Evolutionary conservation across 345 rosid genomes (phyloP).

Genomic region (Ailanthus altissimus): DNA sequence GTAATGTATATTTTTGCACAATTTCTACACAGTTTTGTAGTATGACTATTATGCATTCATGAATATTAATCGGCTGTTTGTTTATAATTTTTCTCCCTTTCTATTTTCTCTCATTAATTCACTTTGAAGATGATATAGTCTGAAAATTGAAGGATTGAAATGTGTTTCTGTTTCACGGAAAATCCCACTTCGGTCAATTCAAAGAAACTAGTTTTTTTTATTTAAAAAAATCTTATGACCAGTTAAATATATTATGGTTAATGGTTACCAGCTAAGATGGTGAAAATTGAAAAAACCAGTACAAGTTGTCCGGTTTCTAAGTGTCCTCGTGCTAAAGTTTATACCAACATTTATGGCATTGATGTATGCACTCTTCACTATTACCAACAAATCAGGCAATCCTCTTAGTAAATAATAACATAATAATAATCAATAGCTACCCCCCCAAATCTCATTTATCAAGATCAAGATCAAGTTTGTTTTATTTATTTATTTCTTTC

Average conservation of each 20-base stretch:
- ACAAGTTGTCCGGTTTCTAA: constrained; percentile 11
- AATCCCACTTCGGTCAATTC: too few relatives aligned
- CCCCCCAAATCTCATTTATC: neutral
- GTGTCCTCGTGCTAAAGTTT: constrained; percentile 22
- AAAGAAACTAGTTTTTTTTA: too few relatives aligned
- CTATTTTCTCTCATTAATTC: neutral
- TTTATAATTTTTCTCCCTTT: neutral
- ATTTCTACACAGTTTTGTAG: constrained; percentile 44
- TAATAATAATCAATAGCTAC: neutral
- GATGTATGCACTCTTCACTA: constrained; percentile 17
- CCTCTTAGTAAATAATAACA: neutral
- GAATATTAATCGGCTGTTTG: constrained; percentile 9
- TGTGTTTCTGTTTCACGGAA: too few relatives aligned
- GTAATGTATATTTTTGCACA: constrained; percentile 42
- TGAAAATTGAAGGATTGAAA: too few relatives aligned
- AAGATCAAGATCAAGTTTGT: neutral
- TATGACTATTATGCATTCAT: constrained; percentile 20
- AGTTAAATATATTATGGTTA: too few relatives aligned
- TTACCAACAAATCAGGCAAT: constrained; percentile 1
- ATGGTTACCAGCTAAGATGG: constrained; percentile 36
- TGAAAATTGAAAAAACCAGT: constrained; percentile 26
- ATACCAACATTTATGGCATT: constrained; percentile 15
- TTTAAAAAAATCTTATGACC: too few relatives aligned
- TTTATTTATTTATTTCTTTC: neutral
- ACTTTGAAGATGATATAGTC: neutral